A percentile compares a stretch with the other conserved stretches of the same genome.
Evolutionary conservation across 2,329 filamentous ascomycete species (phyloP).

Genomic region (Botrytis byssoidea): DNA sequence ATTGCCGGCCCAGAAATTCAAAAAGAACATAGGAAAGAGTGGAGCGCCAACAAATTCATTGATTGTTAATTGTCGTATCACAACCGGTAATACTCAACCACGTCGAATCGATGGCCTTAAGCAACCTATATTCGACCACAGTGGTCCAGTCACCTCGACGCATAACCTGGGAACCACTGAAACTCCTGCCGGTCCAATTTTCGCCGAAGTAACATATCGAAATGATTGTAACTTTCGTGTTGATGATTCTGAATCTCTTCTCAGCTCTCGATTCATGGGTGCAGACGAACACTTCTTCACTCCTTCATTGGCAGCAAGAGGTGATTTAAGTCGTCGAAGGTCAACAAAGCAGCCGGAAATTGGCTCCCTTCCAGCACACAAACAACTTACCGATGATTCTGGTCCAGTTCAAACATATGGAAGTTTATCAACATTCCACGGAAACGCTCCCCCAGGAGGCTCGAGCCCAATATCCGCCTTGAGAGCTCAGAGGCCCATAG

Average conservation of each 20-base stretch:
- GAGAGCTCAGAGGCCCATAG: slow-evolving; percentile 62
- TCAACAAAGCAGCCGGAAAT: slow-evolving; percentile 50
- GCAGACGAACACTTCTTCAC: slow-evolving; percentile 84
- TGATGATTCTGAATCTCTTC: slow-evolving; percentile 83
- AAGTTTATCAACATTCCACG: slow-evolving; percentile 85
- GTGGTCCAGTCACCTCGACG: slow-evolving; percentile 64
- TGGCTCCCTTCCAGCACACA: slow-evolving; percentile 72
- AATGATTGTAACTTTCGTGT: slow-evolving; percentile 88
- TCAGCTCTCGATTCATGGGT: slow-evolving; percentile 92
- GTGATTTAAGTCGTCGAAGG: slow-evolving; percentile 40
- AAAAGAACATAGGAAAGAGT: slow-evolving; percentile 67
- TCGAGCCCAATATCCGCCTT: slow-evolving; percentile 86
- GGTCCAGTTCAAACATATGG: slow-evolving; percentile 81
- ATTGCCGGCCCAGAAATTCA: slow-evolving; percentile 83
- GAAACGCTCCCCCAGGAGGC: slow-evolving; percentile 70
- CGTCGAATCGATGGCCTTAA: slow-evolving; percentile 66
- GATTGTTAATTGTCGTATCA: slow-evolving; percentile 77
- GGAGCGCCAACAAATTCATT: slow-evolving; percentile 60
- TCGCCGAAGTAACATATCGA: slow-evolving; percentile 78
- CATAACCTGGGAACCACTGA: slow-evolving; percentile 83
- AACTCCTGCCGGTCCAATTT: slow-evolving; percentile 81
- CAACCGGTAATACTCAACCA: slow-evolving; percentile 53
- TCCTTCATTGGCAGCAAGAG: slow-evolving; percentile 60
- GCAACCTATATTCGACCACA: slow-evolving; percentile 65
- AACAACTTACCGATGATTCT: slow-evolving; percentile 46